These are phyloP conservation scores for Tetragonia tetragonoides DNA, from an alignment of 148 eudicot species.

Conservation along the genomic window DNA sequence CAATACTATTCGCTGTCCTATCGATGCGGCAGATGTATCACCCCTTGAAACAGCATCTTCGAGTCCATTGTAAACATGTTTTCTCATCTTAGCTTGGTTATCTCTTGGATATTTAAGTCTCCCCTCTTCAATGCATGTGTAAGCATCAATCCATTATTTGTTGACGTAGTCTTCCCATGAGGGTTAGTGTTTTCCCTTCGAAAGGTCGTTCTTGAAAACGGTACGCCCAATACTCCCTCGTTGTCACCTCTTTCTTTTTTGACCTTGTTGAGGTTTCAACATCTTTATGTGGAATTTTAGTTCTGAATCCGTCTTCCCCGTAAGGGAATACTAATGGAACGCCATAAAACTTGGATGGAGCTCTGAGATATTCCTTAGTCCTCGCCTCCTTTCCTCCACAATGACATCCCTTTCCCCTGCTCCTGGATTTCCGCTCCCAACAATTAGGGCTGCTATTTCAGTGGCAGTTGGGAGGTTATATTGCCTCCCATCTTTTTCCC, in stretches of 20 bases:
- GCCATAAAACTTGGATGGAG: constrained; percentile 22
- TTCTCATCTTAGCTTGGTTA: too few species aligned
- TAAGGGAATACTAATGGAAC: constrained; percentile 26
- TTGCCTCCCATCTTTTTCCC: constrained; percentile 10
- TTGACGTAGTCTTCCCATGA: constrained; percentile 1
- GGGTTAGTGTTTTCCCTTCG: neutral
- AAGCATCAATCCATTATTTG: constrained; percentile 23
- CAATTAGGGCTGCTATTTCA: constrained; percentile 25
- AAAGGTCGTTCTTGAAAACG: neutral
- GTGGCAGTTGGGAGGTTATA: constrained; percentile 13
- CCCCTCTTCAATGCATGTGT: neutral
- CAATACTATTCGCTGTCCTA: constrained; percentile 13
- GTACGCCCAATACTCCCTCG: constrained; percentile 17
- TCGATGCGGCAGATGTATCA: neutral
- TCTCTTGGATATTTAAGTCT: too few species aligned
- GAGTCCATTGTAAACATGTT: too few species aligned
- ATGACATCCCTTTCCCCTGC: constrained; percentile 19
- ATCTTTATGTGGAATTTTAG: neutral
- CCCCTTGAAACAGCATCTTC: too few species aligned
- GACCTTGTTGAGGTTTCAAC: neutral
- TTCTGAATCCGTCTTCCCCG: constrained; percentile 23
- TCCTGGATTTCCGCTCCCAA: neutral
- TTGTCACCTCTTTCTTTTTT: constrained; percentile 4
- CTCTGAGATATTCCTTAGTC: constrained; percentile 13
- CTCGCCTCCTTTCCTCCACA: neutral